Percentiles rank a stretch among this genome's conserved stretches.
Conservation (phyloP, 306 rosid species). For the Ormosia semicastrata region DNA sequence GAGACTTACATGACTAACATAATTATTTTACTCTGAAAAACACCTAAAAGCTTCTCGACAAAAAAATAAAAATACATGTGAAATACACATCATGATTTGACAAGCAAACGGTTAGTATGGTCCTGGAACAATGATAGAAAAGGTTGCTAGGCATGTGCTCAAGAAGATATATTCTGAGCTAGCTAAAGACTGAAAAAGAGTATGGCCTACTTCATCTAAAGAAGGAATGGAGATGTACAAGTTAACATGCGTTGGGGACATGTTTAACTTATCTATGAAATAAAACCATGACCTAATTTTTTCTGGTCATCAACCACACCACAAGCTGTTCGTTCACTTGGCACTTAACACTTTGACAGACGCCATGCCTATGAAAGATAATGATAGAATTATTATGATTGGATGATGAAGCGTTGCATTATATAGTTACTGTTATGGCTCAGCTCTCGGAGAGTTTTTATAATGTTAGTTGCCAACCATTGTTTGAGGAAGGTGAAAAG, state of each 20-base stretch:
- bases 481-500: neutral
- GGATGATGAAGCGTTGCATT: neutral
- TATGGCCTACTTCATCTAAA: neutral
- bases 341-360: neutral
- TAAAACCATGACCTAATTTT: constrained; percentile 38
- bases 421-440: neutral
- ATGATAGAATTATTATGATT: neutral
- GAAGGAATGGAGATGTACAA: neutral
- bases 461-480: neutral
- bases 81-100: neutral
- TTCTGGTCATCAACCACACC: constrained; percentile 27
- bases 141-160: neutral
- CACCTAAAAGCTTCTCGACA: no score
- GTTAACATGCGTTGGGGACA: constrained; percentile 2
- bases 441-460: neutral
- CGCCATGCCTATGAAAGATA: neutral
- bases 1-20: no score
- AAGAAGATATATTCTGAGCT: constrained; percentile 4
- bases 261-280: neutral
- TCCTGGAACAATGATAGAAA: neutral
- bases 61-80: no score
- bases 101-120: neutral
- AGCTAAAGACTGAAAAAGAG: neutral
- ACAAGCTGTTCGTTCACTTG: neutral
- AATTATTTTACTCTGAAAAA: no score